phyloP scores from a whole-genome alignment of 768 basidiomycete genomes.

The Nidularia pulvinata region DNA sequence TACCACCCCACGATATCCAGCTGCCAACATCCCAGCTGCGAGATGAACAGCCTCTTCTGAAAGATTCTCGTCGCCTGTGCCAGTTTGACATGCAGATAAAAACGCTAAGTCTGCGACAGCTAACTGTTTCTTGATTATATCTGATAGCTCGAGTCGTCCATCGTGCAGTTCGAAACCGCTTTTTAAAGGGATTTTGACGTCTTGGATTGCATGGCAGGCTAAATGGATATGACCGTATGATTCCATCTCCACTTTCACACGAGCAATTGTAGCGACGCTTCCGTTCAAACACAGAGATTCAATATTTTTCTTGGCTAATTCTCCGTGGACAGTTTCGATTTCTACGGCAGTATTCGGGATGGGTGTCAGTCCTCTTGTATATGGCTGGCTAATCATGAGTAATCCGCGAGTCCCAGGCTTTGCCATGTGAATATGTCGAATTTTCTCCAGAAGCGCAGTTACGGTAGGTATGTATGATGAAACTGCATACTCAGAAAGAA shows the following conservation, averaged over 20 bases:
- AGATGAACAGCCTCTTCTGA: no score
- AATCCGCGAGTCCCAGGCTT: neutral
- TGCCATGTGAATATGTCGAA: neutral
- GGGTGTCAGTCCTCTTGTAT: neutral
- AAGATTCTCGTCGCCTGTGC: no score
- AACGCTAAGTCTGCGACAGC: no score
- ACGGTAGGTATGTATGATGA: conserved; percentile 15
- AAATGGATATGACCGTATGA: conserved; percentile 20
- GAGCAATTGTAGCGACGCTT: conserved; percentile 8
- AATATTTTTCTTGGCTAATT: neutral
- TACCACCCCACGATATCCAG: no score
- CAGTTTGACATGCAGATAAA: no score
- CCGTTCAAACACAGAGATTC: conserved; percentile 6
- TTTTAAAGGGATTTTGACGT: conserved; percentile 18
- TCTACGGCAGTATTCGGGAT: conserved; percentile 8
- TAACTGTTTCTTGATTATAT: conserved; percentile 2
- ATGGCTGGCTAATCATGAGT: conserved; percentile 4
- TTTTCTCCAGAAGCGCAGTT: conserved; percentile 2
- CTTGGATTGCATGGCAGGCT: conserved; percentile 27
- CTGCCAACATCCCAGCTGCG: no score
- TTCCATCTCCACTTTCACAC: conserved; percentile 10
- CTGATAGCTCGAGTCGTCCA: conserved; percentile 7
- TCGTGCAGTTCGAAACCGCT: conserved; percentile 16
- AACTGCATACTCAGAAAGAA: conserved; percentile 9
- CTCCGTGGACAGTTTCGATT: neutral